A percentile compares a stretch with the other conserved stretches of the same genome.
These are phyloP conservation scores for Paracamarosporium sp. DNA, from an alignment of 2,329 filamentous ascomycete species.

Conservation along the genomic window DNA sequence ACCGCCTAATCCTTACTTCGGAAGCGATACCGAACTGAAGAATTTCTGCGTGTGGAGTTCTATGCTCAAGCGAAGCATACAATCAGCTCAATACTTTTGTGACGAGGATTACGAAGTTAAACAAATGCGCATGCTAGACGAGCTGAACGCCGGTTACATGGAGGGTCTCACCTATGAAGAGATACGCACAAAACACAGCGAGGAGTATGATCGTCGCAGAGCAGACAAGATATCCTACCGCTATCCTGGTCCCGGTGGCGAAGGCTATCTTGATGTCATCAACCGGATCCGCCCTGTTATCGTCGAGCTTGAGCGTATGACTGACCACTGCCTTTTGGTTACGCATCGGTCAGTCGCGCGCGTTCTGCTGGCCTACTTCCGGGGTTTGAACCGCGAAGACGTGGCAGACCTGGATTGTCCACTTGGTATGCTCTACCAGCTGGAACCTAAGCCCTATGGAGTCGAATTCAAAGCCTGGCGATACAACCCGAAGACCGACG, in stretches of 20 bases:
- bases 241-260: slow-evolving; percentile 93
- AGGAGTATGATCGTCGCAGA: slow-evolving; percentile 81
- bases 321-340: slow-evolving; percentile 90
- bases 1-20: slow-evolving; percentile 88
- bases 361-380: slow-evolving; percentile 95
- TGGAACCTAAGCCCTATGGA: slow-evolving; percentile 97
- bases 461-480: slow-evolving; percentile 96
- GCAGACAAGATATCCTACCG: slow-evolving; percentile 93
- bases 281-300: slow-evolving; percentile 95
- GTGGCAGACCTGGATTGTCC: slow-evolving; percentile 95
- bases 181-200: slow-evolving; percentile 77
- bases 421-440: slow-evolving; percentile 89
- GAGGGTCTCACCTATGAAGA: slow-evolving; percentile 95
- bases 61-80: slow-evolving; percentile 89
- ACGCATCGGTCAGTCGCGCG: slow-evolving; percentile 91
- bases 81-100: slow-evolving; percentile 89
- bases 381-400: slow-evolving; percentile 86
- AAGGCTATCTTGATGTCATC: slow-evolving; percentile 96
- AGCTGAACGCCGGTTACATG: slow-evolving; percentile 90
- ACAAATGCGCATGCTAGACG: slow-evolving; percentile 97
- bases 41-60: slow-evolving; percentile 99
- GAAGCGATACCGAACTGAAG: slow-evolving; percentile 64
- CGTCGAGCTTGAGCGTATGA: slow-evolving; percentile 95
- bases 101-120: slow-evolving; percentile 95
- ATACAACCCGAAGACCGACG: slow-evolving; percentile 78